A percentile compares a stretch with the other conserved stretches of the same genome.
Evolutionary conservation across 2,329 filamentous ascomycete genomes (phyloP).

Genomic region (Penicillium sp.): DNA sequence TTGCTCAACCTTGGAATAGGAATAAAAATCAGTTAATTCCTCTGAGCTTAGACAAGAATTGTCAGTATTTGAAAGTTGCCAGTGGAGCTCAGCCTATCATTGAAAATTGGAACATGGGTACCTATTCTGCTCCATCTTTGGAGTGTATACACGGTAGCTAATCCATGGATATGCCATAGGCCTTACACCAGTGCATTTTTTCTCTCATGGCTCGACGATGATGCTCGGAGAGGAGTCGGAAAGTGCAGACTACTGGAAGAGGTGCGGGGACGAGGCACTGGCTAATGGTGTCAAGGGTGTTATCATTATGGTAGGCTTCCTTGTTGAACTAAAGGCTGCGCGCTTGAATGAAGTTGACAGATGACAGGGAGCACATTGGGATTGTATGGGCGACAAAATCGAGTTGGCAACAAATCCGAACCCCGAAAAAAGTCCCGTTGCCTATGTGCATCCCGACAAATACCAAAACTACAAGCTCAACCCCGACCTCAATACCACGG

Average conservation of each 20-base stretch:
- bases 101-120: not conserved
- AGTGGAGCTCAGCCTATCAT: not conserved
- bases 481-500: constrained; percentile 58
- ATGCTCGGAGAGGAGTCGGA: constrained; percentile 67
- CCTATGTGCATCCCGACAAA: constrained; percentile 67
- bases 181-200: constrained; percentile 63
- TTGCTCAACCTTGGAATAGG: not conserved
- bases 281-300: constrained; percentile 62
- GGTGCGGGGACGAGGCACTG: constrained; percentile 64
- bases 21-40: not conserved
- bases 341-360: not conserved
- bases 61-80: not conserved
- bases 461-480: constrained; percentile 64
- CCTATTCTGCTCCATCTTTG: not conserved
- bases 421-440: constrained; percentile 64
- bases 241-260: constrained; percentile 67
- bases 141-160: not conserved
- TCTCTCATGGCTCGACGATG: constrained; percentile 72
- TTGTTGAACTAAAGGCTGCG: no score
- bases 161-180: constrained; percentile 8
- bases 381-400: constrained; percentile 56
- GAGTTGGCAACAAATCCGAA: constrained; percentile 63
- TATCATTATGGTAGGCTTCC: constrained; percentile 61
- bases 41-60: no score
- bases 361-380: constrained; percentile 65